Evolutionary conservation across 306 rosid species (phyloP).

Genomic region (Acacia crassicarpa): DNA sequence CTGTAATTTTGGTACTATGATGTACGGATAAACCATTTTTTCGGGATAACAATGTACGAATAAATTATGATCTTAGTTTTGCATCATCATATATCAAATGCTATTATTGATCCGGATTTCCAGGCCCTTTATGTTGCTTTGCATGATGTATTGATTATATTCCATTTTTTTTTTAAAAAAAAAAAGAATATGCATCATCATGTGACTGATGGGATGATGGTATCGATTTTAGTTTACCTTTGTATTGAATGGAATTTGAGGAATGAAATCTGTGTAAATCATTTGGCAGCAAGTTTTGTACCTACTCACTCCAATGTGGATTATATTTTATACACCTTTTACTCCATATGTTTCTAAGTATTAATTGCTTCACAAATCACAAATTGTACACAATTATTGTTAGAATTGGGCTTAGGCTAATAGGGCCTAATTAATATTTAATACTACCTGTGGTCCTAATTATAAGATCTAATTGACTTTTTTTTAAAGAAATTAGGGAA

Average conservation of each 20-base stretch:
- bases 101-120: neutral
- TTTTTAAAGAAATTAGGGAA: too few species aligned
- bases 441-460: too few species aligned
- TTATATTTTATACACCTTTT: too few species aligned
- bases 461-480: too few species aligned
- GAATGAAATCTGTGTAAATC: neutral
- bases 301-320: neutral
- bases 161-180: neutral
- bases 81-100: neutral
- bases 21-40: slow-evolving; percentile 16
- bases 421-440: too few species aligned
- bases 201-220: neutral
- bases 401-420: too few species aligned
- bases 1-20: slow-evolving; percentile 14
- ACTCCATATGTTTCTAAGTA: too few species aligned
- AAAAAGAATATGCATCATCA: neutral
- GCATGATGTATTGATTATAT: neutral
- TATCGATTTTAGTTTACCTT: neutral
- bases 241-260: neutral
- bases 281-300: neutral
- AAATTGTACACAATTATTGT: too few species aligned
- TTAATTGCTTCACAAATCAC: too few species aligned
- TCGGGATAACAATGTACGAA: slow-evolving; percentile 8
- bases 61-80: neutral
- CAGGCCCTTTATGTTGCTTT: neutral